These are phyloP conservation scores for Gaertneriomyces sp. DNA, from an alignment of 192 early-diverging fungal species.

Conservation along the genomic window DNA sequence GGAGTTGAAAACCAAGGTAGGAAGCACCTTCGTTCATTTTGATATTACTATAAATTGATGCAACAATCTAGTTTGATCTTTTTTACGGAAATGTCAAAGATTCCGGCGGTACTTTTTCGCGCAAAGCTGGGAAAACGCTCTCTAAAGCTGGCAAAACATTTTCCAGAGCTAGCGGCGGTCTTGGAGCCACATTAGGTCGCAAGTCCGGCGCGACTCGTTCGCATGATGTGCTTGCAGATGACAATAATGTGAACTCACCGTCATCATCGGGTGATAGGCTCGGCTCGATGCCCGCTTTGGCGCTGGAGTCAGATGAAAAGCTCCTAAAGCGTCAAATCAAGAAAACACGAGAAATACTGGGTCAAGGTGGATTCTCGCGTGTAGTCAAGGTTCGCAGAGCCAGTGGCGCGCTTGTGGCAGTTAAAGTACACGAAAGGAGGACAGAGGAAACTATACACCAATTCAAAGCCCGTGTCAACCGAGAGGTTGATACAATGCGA, in stretches of 20 bases:
- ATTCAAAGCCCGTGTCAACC: conserved; percentile 16
- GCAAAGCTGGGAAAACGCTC: not conserved
- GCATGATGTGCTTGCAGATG: no score
- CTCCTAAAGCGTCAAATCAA: conserved; percentile 15
- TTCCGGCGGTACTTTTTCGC: not conserved
- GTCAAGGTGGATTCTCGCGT: conserved; percentile 18
- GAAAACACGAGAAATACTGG: conserved; percentile 10
- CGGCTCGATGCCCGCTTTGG: not conserved
- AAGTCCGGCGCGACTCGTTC: no score
- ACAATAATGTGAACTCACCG: no score
- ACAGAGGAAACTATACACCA: not conserved
- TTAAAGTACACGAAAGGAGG: conserved; percentile 17
- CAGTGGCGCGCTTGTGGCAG: conserved; percentile 11
- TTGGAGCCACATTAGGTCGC: no score
- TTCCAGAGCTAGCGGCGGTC: not conserved
- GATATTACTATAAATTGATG: not conserved
- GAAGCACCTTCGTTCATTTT: not conserved
- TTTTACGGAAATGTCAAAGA: conserved; percentile 9
- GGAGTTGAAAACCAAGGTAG: conserved; percentile 7
- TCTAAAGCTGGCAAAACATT: not conserved
- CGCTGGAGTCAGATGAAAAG: not conserved
- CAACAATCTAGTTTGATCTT: not conserved
- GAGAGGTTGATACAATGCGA: conserved; percentile 12
- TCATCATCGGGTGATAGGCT: no score
- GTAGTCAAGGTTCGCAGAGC: conserved; percentile 14